These are phyloP conservation scores for Helicostylum pulchrum DNA, from an alignment of 192 early-diverging fungal genomes.

Conservation along the genomic window DNA sequence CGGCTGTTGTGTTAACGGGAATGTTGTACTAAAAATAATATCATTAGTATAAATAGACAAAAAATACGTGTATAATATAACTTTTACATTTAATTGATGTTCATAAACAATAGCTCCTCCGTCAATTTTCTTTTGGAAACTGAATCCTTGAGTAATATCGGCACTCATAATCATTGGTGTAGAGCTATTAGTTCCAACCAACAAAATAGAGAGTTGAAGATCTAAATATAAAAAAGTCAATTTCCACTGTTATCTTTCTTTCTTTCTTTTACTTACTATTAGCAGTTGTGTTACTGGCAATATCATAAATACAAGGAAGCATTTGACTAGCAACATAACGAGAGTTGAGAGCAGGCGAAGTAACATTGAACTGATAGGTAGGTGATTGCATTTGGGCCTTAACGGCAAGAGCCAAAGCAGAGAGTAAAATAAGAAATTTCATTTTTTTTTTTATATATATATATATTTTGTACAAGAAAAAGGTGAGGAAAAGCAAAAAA, in stretches of 20 bases:
- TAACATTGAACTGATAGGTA: slow-evolving; percentile 10
- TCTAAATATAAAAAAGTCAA: background rate
- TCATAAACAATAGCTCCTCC: slow-evolving; percentile 14
- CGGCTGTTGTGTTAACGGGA: slow-evolving; percentile 17
- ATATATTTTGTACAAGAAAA: background rate
- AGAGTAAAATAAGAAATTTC: background rate
- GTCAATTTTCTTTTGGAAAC: background rate
- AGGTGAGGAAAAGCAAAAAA: background rate
- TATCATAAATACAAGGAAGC: slow-evolving; percentile 22
- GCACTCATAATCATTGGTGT: slow-evolving; percentile 8
- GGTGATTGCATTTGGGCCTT: slow-evolving; percentile 17
- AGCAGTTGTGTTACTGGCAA: slow-evolving; percentile 14
- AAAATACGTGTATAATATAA: slow-evolving; percentile 3
- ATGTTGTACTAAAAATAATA: slow-evolving; percentile 16
- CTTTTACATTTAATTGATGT: slow-evolving; percentile 19
- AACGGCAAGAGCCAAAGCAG: background rate
- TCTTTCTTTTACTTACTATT: slow-evolving; percentile 12
- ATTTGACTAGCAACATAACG: slow-evolving; percentile 26
- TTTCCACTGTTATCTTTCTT: background rate
- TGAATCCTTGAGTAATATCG: slow-evolving; percentile 17
- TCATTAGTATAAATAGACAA: background rate
- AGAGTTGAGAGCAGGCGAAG: slow-evolving; percentile 18
- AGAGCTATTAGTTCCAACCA: slow-evolving; percentile 1
- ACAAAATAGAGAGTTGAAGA: slow-evolving; percentile 9
- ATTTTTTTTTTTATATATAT: background rate